A percentile compares a stretch with the other conserved stretches of the same genome.
These are phyloP conservation scores for Hyaloscypha variabilis DNA, from an alignment of 495 filamentous ascomycete genomes.

Conservation along the genomic window DNA sequence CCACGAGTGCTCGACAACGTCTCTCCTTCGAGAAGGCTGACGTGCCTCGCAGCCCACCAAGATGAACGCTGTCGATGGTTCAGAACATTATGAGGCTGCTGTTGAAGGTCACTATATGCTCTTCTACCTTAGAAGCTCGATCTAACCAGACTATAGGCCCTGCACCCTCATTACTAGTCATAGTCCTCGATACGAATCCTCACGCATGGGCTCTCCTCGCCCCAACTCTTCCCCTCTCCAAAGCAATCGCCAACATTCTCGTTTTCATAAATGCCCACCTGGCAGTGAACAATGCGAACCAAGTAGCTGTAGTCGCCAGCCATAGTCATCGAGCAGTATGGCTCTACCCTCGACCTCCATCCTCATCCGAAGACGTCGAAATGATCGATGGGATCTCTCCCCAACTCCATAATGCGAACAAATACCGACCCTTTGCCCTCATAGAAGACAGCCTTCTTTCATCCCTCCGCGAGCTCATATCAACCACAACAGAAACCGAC, in stretches of 20 bases:
- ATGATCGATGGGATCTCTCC: conserved; percentile 43
- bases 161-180: conserved; percentile 82
- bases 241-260: conserved; percentile 85
- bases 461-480: conserved; percentile 70
- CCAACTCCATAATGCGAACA: conserved; percentile 66
- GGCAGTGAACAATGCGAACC: conserved; percentile 88
- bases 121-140: background rate
- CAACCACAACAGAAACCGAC: conserved; percentile 60
- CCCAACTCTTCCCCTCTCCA: conserved; percentile 76
- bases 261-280: conserved; percentile 97
- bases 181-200: conserved; percentile 96
- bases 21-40: conserved; percentile 11
- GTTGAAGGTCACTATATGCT: conserved; percentile 40
- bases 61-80: conserved; percentile 91
- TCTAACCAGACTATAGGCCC: conserved; percentile 50
- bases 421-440: conserved; percentile 88
- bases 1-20: background rate
- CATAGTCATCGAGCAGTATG: conserved; percentile 83
- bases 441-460: conserved; percentile 77
- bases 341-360: conserved; percentile 70
- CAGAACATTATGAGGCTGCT: conserved; percentile 74
- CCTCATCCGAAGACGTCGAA: conserved; percentile 40
- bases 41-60: conserved; percentile 36
- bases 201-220: conserved; percentile 86
- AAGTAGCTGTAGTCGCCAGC: conserved; percentile 88